Base-by-base conservation (phyloP, 768 basidiomycete genomes). In the Calocera cornea region DNA sequence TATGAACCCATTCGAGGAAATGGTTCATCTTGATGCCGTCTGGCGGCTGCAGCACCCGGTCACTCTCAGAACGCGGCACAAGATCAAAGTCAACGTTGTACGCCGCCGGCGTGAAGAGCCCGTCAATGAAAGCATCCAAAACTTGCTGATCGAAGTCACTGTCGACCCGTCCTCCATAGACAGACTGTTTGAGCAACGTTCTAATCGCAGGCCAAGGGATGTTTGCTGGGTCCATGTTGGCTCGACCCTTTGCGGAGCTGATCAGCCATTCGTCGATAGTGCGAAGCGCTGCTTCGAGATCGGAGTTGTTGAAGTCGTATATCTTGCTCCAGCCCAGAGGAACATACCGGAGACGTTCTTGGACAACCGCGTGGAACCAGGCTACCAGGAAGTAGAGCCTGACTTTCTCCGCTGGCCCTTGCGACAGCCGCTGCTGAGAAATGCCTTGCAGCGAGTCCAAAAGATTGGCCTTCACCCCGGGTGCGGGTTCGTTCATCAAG, bases 261-360 rank as follows among this genome's bases (percentile, higher is more conserved):
- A 81, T 82, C 64, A 98, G 81, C 93, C 95, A 98, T 0, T 86
- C 82, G 74, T 97, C 95, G 74, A 98, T 97, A 19, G 92, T 95
- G 44, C 83, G 83, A 73, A 92, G 89, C 0, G 95, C 95, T 12
- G 95, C 89, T 17, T 89, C 85, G 84, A 97, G 90, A 75, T 99
- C 97, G 2, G 95, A 97, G 75, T 98, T 95, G 77, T 99, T 99
- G 85, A 98, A 98, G 76, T 98, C 97, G 78, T 98, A 98, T 0
- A 83, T 82, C 78, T 97, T 92, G 75, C 89, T 95, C 94, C 95
- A 99, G 0, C 97, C 95, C 17, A 99, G 80, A 5, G 97, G 97
- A 10, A 88, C 90, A 76, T 97, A 99, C 44, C 95, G 90, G 14
- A 98, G 81, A 69, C 97, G 91, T 77, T 98, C 97, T 78, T 97